Percentiles rank a stretch among this genome's conserved stretches.
phyloP scores from a whole-genome alignment of 1,284 basidiomycete genomes.

The Meripilus lineatus region DNA sequence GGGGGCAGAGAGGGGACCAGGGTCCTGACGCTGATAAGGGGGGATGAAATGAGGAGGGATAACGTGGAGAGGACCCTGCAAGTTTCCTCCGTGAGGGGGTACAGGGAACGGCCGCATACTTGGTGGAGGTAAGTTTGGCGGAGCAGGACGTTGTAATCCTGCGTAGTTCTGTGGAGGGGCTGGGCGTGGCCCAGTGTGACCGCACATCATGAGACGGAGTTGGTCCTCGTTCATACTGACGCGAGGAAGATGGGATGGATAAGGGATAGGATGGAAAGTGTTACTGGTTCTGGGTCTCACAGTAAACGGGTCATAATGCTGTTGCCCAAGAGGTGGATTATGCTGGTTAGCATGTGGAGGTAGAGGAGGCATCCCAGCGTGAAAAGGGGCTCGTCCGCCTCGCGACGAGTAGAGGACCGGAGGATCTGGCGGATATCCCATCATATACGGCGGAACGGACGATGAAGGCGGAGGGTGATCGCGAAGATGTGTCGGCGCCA shows the following conservation, averaged over 20 bases:
- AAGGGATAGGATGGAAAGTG: slow-evolving; percentile 38
- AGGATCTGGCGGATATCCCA: slow-evolving; percentile 10
- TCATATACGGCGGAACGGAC: slow-evolving; percentile 9
- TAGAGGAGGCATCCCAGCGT: too few species aligned
- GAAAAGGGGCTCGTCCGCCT: slow-evolving; percentile 11
- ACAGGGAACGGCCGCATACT: not conserved
- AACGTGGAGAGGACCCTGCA: slow-evolving; percentile 10
- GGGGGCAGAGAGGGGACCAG: slow-evolving; percentile 16
- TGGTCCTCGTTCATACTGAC: slow-evolving; percentile 53
- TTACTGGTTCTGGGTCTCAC: slow-evolving; percentile 59
- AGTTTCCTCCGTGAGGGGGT: too few species aligned
- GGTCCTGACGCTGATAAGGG: slow-evolving; percentile 1
- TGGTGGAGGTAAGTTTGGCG: slow-evolving; percentile 7
- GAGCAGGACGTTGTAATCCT: not conserved
- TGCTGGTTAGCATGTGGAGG: slow-evolving; percentile 13
- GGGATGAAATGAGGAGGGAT: slow-evolving; percentile 11
- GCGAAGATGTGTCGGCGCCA: slow-evolving; percentile 7
- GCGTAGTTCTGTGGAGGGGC: slow-evolving; percentile 13
- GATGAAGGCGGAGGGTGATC: slow-evolving; percentile 8
- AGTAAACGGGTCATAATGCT: slow-evolving; percentile 41
- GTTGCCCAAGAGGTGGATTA: slow-evolving; percentile 15
- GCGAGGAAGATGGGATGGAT: slow-evolving; percentile 26
- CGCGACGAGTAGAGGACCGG: slow-evolving; percentile 31
- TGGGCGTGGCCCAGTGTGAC: slow-evolving; percentile 15
- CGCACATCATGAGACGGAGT: slow-evolving; percentile 35